phyloP scores from a whole-genome alignment of 352 stramenopile species.

The Thalassiosira livingstoniorum region DNA sequence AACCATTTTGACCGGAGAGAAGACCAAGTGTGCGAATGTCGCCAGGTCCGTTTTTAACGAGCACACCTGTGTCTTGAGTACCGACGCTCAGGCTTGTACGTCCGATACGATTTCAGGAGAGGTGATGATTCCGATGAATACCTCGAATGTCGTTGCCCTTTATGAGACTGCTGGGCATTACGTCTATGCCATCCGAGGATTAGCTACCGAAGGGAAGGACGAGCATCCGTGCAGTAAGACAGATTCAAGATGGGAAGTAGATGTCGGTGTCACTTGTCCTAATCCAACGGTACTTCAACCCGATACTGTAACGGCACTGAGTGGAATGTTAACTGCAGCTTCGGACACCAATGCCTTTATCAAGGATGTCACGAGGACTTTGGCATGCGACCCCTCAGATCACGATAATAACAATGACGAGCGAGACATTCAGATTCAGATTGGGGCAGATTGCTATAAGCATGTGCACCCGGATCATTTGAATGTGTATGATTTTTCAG shows the following conservation, averaged over 20 bases:
- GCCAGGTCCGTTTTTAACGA: constrained; percentile 67
- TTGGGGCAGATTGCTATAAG: constrained; percentile 55
- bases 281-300: constrained; percentile 16
- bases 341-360: constrained; percentile 45
- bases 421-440: constrained; percentile 52
- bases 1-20: constrained; percentile 37
- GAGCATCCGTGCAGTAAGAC: constrained; percentile 40
- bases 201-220: constrained; percentile 47
- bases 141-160: constrained; percentile 37
- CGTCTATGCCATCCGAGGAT: constrained; percentile 58
- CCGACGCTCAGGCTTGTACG: constrained; percentile 39
- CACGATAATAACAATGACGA: constrained; percentile 28
- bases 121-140: constrained; percentile 42
- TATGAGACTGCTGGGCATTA: constrained; percentile 40
- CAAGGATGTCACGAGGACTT: constrained; percentile 39
- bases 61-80: constrained; percentile 66
- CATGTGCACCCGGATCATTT: constrained; percentile 71
- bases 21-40: constrained; percentile 68
- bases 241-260: constrained; percentile 42
- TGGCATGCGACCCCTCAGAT: constrained; percentile 34
- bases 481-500: constrained; percentile 71
- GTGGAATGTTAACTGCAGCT: constrained; percentile 31
- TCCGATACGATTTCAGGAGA: constrained; percentile 25
- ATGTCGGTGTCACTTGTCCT: constrained; percentile 27
- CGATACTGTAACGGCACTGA: constrained; percentile 30